Evolutionary conservation across 2,329 filamentous ascomycete species (phyloP), one percentile per base, ranked within the genome.

Genomic region (Arthrobotrys musiformis): DNA sequence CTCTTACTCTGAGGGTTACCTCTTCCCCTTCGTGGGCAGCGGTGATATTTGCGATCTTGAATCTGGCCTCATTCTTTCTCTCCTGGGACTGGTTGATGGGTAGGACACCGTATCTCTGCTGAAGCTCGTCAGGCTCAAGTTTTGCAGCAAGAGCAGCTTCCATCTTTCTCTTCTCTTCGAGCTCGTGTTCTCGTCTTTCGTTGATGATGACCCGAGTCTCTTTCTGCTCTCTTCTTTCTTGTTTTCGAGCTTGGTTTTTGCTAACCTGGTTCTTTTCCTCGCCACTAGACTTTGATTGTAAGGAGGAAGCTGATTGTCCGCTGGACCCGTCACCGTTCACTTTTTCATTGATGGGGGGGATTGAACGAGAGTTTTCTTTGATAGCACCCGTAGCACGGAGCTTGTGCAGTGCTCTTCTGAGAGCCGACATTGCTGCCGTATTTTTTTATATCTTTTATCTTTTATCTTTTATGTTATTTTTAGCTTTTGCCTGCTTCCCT

Each of bases 21-120:
- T 88, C 85, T 80, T 89, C 84, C 35, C 90, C 90, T 19, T 87
- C 85, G 72, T 87, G 84, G n/a, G 84, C 84, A 2, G 84, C 82
- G 4, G 85, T 86, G 61, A 91, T 85, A 46, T 86, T 84, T 13
- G 86, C 84, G 17, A 91, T 83, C 24, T 86, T 83, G 66, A 85
- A 73, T 19, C 74, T 68, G 44, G 81, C 13, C 54, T 88, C 84
- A 44, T 83, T 86, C 13, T 88, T 87, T 70, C 88, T 85, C 79
- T 87, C 86, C 74, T 88, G 88, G 3, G 80, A 81, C 78, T 89
- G 87, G 52, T 87, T 85, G 79, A 89, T 87, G 54, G 88, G 86
- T 54, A 90, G 85, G 79, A 90, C 85, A 83, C 94, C 94, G 83
- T 98, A 97, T 84, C 93, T 91, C 80, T 92, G 91, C 82, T 89